These are phyloP conservation scores for Cyberlindnera japonica DNA, from an alignment of 805 yeast genomes.

Conservation along the genomic window DNA sequence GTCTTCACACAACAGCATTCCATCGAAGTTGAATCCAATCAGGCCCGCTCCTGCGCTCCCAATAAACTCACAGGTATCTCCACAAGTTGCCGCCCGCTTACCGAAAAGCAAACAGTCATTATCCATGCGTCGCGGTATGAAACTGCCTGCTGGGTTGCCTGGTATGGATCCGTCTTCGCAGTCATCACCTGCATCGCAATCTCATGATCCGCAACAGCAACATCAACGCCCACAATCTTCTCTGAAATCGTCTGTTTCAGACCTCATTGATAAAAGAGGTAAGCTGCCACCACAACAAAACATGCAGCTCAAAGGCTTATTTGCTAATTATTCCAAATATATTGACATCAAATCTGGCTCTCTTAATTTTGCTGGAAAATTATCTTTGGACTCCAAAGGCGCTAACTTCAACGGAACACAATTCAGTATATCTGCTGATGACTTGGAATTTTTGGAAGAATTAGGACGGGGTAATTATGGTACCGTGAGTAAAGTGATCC, in stretches of 20 bases:
- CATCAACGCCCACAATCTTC: neutral
- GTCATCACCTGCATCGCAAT: constrained; percentile 20
- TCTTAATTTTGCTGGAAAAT: constrained; percentile 88
- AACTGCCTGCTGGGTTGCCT: constrained; percentile 83
- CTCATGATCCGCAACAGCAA: neutral
- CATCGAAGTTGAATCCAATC: constrained; percentile 22
- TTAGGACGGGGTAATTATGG: constrained; percentile 97
- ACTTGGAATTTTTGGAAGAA: constrained; percentile 77
- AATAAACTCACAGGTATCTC: constrained; percentile 54
- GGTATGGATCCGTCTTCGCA: constrained; percentile 27
- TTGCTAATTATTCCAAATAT: constrained; percentile 82
- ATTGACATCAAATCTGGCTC: constrained; percentile 91
- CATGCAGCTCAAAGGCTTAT: constrained; percentile 50
- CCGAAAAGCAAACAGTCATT: constrained; percentile 74
- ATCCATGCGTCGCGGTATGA: constrained; percentile 84
- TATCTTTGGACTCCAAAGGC: constrained; percentile 88
- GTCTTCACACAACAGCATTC: constrained; percentile 8
- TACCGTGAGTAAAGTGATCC: constrained; percentile 87
- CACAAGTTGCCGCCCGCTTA: constrained; percentile 74
- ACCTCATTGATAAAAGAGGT: constrained; percentile 24
- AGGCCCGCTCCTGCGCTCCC: constrained; percentile 31
- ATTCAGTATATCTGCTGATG: constrained; percentile 82
- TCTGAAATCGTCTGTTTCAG: constrained; percentile 18
- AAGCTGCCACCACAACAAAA: constrained; percentile 22
- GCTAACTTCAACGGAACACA: constrained; percentile 88